Conservation (phyloP, 345 rosid genomes). For the Rubroshorea leprosula region DNA sequence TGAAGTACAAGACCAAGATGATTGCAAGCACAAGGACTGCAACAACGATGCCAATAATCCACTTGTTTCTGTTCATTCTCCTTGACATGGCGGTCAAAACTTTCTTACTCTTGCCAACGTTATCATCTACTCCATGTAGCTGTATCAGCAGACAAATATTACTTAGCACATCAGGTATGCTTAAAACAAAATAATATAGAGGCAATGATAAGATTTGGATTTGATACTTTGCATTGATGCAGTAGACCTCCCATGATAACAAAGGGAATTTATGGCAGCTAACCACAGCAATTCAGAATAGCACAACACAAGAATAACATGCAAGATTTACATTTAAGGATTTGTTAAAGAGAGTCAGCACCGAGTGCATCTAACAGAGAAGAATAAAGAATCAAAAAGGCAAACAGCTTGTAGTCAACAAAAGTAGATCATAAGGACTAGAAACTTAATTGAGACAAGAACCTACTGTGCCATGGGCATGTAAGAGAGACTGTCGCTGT, state of each 20-base stretch:
- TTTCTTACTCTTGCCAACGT: slow-evolving; percentile 81
- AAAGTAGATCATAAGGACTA: not conserved
- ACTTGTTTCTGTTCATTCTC: slow-evolving; percentile 88
- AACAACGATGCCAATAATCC: slow-evolving; percentile 57
- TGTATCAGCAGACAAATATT: slow-evolving; percentile 22
- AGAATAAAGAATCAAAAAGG: not conserved
- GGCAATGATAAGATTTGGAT: too few species aligned
- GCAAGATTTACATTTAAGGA: too few species aligned
- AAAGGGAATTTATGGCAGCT: too few species aligned
- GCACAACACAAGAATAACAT: too few species aligned
- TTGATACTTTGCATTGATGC: too few species aligned
- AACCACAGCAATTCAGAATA: too few species aligned
- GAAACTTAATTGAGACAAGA: not conserved
- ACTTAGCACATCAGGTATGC: not conserved
- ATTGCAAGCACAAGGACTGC: slow-evolving; percentile 53
- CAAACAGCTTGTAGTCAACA: not conserved
- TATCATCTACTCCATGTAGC: slow-evolving; percentile 93
- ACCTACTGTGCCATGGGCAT: slow-evolving; percentile 61
- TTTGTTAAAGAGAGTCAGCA: not conserved
- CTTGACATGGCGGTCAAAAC: slow-evolving; percentile 64
- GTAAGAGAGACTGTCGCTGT: slow-evolving; percentile 84
- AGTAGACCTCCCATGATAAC: too few species aligned
- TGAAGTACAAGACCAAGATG: slow-evolving; percentile 58
- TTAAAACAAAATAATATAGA: not conserved
- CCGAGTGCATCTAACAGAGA: too few species aligned